Base-by-base conservation (phyloP, 2,329 filamentous ascomycete species). In the Pseudogymnoascus sp. region DNA sequence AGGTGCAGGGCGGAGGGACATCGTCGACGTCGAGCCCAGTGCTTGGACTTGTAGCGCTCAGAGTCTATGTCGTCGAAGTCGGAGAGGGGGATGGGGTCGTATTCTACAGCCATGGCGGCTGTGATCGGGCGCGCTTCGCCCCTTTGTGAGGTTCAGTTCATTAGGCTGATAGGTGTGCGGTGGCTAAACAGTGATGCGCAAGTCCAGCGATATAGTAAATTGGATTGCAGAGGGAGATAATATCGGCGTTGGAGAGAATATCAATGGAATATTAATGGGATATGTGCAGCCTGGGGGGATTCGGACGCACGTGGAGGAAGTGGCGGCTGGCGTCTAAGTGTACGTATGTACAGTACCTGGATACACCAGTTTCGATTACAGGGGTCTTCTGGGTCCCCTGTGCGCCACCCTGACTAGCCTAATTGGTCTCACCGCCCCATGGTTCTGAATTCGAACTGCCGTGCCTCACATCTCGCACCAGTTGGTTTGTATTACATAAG, bases 31-130 rank as follows among this genome's bases (percentile, higher is more conserved):
- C 51, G 51, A 57, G 51, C 28, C 51, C 51, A 57, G 51, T 57
- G 51, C 16, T 36, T 57, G 51, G 51, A 57, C 28, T 57, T 57
- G 28, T 57, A 57, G n/a, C 51, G 51, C 51, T 34, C 51, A 4
- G 51, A 57, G 28, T 57, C 51, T 34, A 57, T 57, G 28, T 57
- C 51, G 28, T 57, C 51, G 16, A 57, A 57, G 51, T 57, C 51
- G 10, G 51, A 34, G 51, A 57, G 51, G 28, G 51, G 51, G 11
- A 57, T 57, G 16, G 28, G 51, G 28, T 57, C 51, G 51, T 57
- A 57, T 36, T 57, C 28, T 57, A 57, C 51, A 57, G 51, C 51
- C 51, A 57, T 57, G n/a, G 28, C 51, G 51, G 6, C 51, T 57
- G 51, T 34, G 51, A 13, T 57, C 16, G 51, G 51, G 51, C 51